A percentile compares a stretch with the other conserved stretches of the same genome.
Evolutionary conservation across 257 asterid genomes (phyloP).

Genomic region (Pogostemon cablin): DNA sequence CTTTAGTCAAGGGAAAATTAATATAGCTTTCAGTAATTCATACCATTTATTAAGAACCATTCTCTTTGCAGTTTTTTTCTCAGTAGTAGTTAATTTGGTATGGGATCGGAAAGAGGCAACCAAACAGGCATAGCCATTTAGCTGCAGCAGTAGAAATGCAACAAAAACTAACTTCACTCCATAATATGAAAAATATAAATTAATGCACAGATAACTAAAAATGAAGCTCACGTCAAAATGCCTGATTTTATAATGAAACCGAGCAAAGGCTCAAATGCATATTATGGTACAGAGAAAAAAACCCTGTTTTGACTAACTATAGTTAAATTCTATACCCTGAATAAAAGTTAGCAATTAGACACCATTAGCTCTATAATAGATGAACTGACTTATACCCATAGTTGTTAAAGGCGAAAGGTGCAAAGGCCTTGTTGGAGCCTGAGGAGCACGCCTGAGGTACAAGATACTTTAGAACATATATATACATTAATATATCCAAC

Average conservation of each 20-base stretch:
- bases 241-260: neutral
- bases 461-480: no score
- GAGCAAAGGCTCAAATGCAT: neutral
- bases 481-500: no score
- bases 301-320: neutral
- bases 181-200: neutral
- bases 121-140: constrained; percentile 3
- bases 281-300: neutral
- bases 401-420: no score
- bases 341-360: neutral
- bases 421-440: no score
- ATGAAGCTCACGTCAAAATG: neutral
- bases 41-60: neutral
- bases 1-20: constrained; percentile 10
- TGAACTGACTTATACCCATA: neutral
- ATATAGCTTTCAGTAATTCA: constrained; percentile 20
- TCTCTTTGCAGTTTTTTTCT: no score
- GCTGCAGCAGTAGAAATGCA: constrained; percentile 11
- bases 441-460: no score
- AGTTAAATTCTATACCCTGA: neutral
- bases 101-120: constrained; percentile 12
- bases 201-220: neutral
- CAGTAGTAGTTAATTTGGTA: neutral
- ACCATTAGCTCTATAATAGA: neutral
- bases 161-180: neutral